These are phyloP conservation scores for Sphagnum contortum DNA, from an alignment of 225 moss, liverwort and hornwort genomes.

Conservation along the genomic window DNA sequence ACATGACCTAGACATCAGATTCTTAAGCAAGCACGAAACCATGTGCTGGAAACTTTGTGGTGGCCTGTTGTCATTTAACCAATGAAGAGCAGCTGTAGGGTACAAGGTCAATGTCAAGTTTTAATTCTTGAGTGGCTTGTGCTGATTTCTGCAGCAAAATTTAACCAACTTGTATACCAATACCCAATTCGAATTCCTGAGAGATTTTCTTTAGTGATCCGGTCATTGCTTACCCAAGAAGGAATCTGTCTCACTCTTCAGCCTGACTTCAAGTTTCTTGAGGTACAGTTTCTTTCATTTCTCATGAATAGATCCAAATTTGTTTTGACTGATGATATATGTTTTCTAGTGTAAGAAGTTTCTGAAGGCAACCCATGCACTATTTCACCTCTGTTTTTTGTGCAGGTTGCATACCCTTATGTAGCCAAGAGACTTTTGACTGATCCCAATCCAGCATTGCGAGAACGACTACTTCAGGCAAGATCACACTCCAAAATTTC, in stretches of 20 bases:
- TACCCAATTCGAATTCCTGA: constrained; percentile 99
- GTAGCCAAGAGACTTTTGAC: constrained; percentile 99
- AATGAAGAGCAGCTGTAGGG: neutral
- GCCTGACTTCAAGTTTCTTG: constrained; percentile 98
- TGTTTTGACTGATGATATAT: neutral
- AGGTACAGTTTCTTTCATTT: constrained; percentile 26
- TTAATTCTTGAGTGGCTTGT: neutral
- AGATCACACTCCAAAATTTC: neutral
- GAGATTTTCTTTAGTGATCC: constrained; percentile 94
- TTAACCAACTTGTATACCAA: constrained; percentile 90
- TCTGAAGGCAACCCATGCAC: too few relatives aligned
- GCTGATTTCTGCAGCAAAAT: constrained; percentile 66
- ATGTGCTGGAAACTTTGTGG: too few relatives aligned
- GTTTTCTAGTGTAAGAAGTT: neutral
- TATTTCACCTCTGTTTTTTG: too few relatives aligned
- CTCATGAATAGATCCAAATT: neutral
- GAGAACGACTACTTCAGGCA: constrained; percentile 88
- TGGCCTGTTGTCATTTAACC: too few relatives aligned
- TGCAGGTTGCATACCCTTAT: constrained; percentile 97
- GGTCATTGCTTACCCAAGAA: constrained; percentile 95
- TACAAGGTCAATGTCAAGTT: neutral
- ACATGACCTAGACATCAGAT: too few relatives aligned
- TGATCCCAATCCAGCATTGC: constrained; percentile 92
- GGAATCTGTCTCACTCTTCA: constrained; percentile 85
- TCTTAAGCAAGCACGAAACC: too few relatives aligned